phyloP scores from a whole-genome alignment of 2,329 filamentous ascomycete genomes.

The Sporothrix mexicana region DNA sequence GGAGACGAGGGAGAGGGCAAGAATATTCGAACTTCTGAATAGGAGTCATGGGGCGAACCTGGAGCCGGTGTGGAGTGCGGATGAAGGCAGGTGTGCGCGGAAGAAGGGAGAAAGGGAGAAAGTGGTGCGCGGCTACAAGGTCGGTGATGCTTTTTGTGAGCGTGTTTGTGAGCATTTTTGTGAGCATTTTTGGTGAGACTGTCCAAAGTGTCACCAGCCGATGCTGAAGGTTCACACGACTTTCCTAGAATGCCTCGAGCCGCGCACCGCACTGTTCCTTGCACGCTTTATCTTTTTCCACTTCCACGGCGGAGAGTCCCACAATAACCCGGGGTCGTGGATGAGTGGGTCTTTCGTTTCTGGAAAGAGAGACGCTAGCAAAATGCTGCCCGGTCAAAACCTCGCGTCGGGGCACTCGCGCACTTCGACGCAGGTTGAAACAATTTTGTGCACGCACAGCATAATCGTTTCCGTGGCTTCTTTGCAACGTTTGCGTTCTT shows the following conservation, averaged over 20 bases:
- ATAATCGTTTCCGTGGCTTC: too few relatives aligned
- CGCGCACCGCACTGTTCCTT: neutral
- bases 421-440: too few relatives aligned
- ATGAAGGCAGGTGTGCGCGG: neutral
- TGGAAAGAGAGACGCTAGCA: too few relatives aligned
- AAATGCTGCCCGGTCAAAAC: neutral
- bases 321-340: conserved; percentile 1
- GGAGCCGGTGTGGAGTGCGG: conserved; percentile 8
- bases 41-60: neutral
- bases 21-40: too few relatives aligned
- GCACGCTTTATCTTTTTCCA: neutral
- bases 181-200: too few relatives aligned
- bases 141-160: neutral
- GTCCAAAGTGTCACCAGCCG: neutral
- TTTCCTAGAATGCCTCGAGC: neutral
- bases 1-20: neutral
- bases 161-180: too few relatives aligned
- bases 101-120: neutral
- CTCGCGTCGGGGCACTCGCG: neutral
- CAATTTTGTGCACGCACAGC: too few relatives aligned
- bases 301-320: neutral
- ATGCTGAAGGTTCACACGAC: neutral
- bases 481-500: too few relatives aligned
- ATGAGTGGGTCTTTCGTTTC: too few relatives aligned
- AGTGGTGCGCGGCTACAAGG: neutral